Conservation (phyloP, 345 rosid genomes). For the Eucalyptus tenuipes region DNA sequence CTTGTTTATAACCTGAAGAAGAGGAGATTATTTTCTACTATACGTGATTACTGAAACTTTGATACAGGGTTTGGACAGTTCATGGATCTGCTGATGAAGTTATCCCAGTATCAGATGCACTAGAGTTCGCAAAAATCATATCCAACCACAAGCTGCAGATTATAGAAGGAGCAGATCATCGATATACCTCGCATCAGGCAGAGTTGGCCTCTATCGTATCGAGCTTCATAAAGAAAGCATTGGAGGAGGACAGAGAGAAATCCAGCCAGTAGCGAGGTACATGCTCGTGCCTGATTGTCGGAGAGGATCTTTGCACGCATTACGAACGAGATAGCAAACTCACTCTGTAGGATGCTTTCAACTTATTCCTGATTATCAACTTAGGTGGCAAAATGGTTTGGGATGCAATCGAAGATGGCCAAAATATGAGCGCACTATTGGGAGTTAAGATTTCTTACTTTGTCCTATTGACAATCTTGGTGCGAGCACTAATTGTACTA, state of each 20-base stretch:
- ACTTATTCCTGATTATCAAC: neutral
- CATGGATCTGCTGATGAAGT: conserved; percentile 61
- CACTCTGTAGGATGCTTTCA: neutral
- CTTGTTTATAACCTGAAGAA: neutral
- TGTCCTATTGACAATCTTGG: neutral
- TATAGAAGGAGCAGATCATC: conserved; percentile 64
- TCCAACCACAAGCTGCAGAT: conserved; percentile 52
- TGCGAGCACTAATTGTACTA: neutral
- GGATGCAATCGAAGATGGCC: neutral
- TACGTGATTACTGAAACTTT: neutral
- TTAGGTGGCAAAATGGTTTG: neutral
- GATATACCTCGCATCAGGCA: conserved; percentile 42
- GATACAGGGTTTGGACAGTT: conserved; percentile 57
- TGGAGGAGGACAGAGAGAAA: neutral
- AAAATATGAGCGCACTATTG: neutral
- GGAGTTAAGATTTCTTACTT: neutral
- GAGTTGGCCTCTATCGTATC: conserved; percentile 35
- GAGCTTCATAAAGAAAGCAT: conserved; percentile 32
- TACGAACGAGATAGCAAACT: neutral
- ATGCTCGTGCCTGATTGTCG: neutral
- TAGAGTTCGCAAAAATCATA: conserved; percentile 58
- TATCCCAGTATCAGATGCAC: conserved; percentile 52
- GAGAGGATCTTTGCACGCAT: neutral
- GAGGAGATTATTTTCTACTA: neutral
- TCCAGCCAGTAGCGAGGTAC: neutral